Conservation (phyloP, 1,284 basidiomycete genomes). For the Cystobasidium slooffiae region DNA sequence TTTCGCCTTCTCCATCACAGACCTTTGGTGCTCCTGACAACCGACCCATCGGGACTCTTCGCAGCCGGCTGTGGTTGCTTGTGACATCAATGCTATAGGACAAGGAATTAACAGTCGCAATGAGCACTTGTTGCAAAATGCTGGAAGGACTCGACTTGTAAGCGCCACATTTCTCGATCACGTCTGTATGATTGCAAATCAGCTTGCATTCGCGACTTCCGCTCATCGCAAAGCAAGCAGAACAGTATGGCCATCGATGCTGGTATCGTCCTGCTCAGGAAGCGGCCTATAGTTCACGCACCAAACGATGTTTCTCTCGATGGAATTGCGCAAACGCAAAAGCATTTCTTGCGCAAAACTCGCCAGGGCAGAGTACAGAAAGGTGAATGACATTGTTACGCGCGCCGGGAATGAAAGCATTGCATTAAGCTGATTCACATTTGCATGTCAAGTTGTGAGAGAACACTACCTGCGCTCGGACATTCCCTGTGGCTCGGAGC, state of each 20-base stretch:
- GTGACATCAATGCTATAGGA: too few relatives aligned
- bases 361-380: constrained; percentile 91
- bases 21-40: too few relatives aligned
- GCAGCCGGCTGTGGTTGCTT: too few relatives aligned
- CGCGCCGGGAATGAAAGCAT: background rate
- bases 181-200: background rate
- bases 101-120: too few relatives aligned
- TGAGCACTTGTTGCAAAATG: too few relatives aligned
- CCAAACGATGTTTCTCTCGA: background rate
- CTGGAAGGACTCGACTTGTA: too few relatives aligned
- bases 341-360: constrained; percentile 68
- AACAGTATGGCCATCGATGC: constrained; percentile 35
- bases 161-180: background rate
- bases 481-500: constrained; percentile 82
- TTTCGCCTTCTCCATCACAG: too few relatives aligned
- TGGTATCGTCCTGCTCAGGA: constrained; percentile 33
- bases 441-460: constrained; percentile 69
- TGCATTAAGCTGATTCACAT: background rate
- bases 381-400: constrained; percentile 60
- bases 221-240: background rate
- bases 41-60: too few relatives aligned
- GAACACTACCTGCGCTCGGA: constrained; percentile 94
- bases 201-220: background rate
- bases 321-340: constrained; percentile 45
- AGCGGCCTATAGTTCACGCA: constrained; percentile 11